A percentile compares a stretch with the other conserved stretches of the same genome.
Conservation (phyloP, 2,329 filamentous ascomycete genomes). For the Neopestalotiopsis rosae region DNA sequence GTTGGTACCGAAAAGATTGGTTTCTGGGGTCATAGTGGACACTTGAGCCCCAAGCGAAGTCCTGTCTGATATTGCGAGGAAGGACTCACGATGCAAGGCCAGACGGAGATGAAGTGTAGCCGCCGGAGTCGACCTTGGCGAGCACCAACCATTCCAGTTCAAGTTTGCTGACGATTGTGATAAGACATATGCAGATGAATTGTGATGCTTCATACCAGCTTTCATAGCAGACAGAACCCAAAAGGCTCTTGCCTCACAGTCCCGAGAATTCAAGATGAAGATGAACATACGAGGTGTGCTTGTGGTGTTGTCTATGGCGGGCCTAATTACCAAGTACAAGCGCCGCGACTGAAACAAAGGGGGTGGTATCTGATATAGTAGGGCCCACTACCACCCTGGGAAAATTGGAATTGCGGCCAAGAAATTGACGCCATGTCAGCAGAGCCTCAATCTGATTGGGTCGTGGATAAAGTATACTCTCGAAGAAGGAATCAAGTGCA, state of each 20-base stretch:
- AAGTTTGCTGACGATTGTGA: background rate
- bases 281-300: background rate
- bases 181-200: background rate
- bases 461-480: too few relatives aligned
- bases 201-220: too few relatives aligned
- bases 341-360: background rate
- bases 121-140: background rate
- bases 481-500: too few relatives aligned
- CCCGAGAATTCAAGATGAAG: background rate
- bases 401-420: background rate
- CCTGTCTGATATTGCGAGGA: background rate
- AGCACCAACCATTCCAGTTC: background rate
- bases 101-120: background rate
- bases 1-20: slow-evolving; percentile 10
- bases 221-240: background rate
- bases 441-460: too few relatives aligned
- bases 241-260: too few relatives aligned
- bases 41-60: background rate
- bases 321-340: background rate
- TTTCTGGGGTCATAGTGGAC: slow-evolving; percentile 10
- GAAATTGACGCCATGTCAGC: background rate
- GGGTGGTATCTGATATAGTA: background rate
- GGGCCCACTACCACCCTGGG: background rate
- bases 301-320: background rate
- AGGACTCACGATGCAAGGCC: background rate